Evolutionary conservation across 1,284 basidiomycete genomes (phyloP).

Genomic region (Peniophora sp.): DNA sequence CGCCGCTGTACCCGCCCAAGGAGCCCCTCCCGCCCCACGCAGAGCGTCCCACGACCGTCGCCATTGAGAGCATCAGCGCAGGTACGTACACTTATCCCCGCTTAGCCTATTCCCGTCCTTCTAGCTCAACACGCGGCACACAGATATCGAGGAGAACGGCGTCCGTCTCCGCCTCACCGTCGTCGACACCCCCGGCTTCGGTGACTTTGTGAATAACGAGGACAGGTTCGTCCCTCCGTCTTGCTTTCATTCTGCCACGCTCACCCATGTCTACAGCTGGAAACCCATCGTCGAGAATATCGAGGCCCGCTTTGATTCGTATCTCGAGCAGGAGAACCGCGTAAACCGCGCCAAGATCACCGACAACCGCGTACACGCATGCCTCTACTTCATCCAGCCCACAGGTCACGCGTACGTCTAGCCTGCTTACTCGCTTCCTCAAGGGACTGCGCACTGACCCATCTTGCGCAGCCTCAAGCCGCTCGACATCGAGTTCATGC

Average conservation of each 20-base stretch:
- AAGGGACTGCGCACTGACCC: conserved; percentile 4
- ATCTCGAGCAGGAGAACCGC: conserved; percentile 95
- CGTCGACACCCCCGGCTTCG: conserved; percentile 94
- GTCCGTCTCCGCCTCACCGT: conserved; percentile 94
- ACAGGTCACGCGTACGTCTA: conserved; percentile 83
- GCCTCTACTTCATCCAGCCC: conserved; percentile 96
- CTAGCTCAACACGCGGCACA: conserved; percentile 20
- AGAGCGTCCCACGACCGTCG: conserved; percentile 86
- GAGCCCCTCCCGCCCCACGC: conserved; percentile 75
- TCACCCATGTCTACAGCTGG: conserved; percentile 55
- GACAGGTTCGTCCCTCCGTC: conserved; percentile 57
- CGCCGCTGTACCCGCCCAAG: conserved; percentile 85
- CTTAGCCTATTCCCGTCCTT: conserved; percentile 15
- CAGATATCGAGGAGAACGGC: conserved; percentile 97
- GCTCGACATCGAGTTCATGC: conserved; percentile 97
- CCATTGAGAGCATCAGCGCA: conserved; percentile 94
- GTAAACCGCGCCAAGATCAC: conserved; percentile 85
- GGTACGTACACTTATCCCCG: conserved; percentile 40
- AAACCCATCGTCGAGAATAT: conserved; percentile 97
- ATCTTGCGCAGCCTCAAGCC: conserved; percentile 69
- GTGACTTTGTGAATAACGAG: conserved; percentile 97
- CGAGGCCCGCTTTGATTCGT: conserved; percentile 92
- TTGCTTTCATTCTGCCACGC: background rate
- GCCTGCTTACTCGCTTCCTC: conserved; percentile 3
- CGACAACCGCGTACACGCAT: conserved; percentile 88